Evolutionary conservation across 345 rosid species (phyloP).

Genomic region (Euphorbia lathyris): DNA sequence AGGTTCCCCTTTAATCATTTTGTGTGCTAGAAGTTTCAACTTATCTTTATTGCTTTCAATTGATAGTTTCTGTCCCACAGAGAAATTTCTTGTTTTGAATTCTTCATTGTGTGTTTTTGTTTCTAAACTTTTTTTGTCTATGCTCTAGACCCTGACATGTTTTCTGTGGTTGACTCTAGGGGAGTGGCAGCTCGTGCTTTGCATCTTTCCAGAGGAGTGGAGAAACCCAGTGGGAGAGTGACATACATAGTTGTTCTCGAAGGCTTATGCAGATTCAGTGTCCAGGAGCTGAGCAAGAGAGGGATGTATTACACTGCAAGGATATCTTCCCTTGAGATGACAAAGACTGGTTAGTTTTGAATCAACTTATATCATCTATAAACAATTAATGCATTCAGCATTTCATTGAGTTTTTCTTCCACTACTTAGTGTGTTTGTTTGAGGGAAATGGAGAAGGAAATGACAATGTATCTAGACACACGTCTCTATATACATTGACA

Average conservation of each 20-base stretch:
- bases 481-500: too few species aligned
- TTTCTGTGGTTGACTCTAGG: constrained; percentile 36
- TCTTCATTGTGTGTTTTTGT: background rate
- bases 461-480: too few species aligned
- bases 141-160: background rate
- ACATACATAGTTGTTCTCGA: constrained; percentile 97
- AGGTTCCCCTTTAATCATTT: constrained; percentile 42
- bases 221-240: constrained; percentile 99
- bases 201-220: constrained; percentile 97
- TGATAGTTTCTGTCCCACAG: background rate
- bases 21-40: background rate
- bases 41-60: background rate
- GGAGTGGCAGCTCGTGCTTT: constrained; percentile 99
- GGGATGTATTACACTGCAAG: constrained; percentile 88
- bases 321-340: constrained; percentile 88
- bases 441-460: too few species aligned
- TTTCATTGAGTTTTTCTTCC: background rate
- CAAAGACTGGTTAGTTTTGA: constrained; percentile 60
- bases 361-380: background rate
- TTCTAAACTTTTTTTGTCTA: background rate
- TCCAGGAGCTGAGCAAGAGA: constrained; percentile 87
- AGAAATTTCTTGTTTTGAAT: background rate
- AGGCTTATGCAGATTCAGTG: constrained; percentile 92
- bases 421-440: too few species aligned
- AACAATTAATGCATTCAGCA: background rate